These are phyloP conservation scores for Phytophthora tubulina DNA, from an alignment of 352 stramenopile species.

Conservation along the genomic window DNA sequence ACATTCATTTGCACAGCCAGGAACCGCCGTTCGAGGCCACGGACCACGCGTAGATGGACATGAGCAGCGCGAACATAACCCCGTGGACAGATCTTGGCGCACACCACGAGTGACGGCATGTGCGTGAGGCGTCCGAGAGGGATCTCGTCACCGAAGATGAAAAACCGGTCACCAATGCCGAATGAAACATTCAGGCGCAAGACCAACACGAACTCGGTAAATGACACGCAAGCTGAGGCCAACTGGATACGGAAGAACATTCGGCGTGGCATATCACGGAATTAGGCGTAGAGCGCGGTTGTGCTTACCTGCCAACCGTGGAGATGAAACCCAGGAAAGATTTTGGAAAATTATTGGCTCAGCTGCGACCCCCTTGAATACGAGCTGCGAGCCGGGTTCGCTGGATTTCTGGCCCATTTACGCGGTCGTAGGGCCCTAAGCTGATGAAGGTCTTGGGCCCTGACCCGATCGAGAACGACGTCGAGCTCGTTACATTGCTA, in stretches of 20 bases:
- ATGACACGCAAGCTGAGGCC: constrained; percentile 68
- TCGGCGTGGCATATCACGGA: constrained; percentile 72
- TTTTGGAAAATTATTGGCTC: constrained; percentile 55
- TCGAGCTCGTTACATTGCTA: too few relatives aligned
- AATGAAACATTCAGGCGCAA: constrained; percentile 68
- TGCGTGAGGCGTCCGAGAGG: constrained; percentile 84
- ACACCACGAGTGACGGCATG: constrained; percentile 96
- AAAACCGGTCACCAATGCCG: constrained; percentile 75
- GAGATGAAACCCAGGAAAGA: constrained; percentile 86
- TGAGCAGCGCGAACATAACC: constrained; percentile 95
- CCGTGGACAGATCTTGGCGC: constrained; percentile 96
- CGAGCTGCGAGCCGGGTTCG: too few relatives aligned
- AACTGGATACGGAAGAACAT: constrained; percentile 85
- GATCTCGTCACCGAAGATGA: constrained; percentile 88
- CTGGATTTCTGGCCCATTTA: too few relatives aligned
- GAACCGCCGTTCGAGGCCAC: constrained; percentile 78
- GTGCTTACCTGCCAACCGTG: constrained; percentile 76
- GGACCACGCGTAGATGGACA: constrained; percentile 89
- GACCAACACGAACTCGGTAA: constrained; percentile 79
- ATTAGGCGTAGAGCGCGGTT: constrained; percentile 80
- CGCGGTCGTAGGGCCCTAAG: too few relatives aligned
- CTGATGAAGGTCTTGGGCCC: too few relatives aligned
- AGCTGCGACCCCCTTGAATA: too few relatives aligned
- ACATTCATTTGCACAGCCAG: constrained; percentile 67
- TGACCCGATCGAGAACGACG: too few relatives aligned